A percentile compares a stretch with the other conserved stretches of the same genome.
phyloP scores from a whole-genome alignment of 805 yeast genomes.

The Wickerhamia fluorescens region DNA sequence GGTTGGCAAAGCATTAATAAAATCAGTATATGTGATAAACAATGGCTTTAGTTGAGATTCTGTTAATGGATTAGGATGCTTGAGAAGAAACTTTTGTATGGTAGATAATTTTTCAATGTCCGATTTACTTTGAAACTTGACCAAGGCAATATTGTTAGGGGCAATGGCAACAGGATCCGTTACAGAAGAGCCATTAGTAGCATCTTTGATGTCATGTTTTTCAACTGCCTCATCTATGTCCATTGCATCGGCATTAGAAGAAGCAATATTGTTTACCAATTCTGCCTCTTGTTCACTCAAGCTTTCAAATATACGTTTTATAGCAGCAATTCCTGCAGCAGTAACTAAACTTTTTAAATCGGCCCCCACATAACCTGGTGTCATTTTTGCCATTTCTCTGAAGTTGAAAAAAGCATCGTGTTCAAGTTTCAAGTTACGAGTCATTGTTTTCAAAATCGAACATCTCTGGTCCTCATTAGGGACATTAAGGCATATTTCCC shows the following conservation, averaged over 20 bases:
- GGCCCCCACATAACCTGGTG: conserved; percentile 98
- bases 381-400: conserved; percentile 70
- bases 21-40: conserved; percentile 73
- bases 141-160: conserved; percentile 6
- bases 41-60: conserved; percentile 69
- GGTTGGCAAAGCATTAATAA: conserved; percentile 77
- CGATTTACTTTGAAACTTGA: conserved; percentile 26
- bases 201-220: no score
- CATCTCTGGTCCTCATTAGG: conserved; percentile 82
- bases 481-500: conserved; percentile 91
- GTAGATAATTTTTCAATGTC: conserved; percentile 43
- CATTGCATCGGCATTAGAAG: conserved; percentile 18
- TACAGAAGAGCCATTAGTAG: no score
- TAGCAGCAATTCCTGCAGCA: conserved; percentile 92
- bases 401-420: conserved; percentile 59
- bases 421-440: conserved; percentile 50
- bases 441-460: conserved; percentile 70
- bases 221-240: conserved; percentile 24
- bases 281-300: conserved; percentile 38
- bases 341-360: conserved; percentile 90
- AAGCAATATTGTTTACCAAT: conserved; percentile 4
- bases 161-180: conserved; percentile 1
- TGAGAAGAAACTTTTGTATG: conserved; percentile 62
- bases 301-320: conserved; percentile 77
- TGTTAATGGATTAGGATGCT: conserved; percentile 76